phyloP scores from a whole-genome alignment of 306 rosid genomes.

The Dryas drummondii region DNA sequence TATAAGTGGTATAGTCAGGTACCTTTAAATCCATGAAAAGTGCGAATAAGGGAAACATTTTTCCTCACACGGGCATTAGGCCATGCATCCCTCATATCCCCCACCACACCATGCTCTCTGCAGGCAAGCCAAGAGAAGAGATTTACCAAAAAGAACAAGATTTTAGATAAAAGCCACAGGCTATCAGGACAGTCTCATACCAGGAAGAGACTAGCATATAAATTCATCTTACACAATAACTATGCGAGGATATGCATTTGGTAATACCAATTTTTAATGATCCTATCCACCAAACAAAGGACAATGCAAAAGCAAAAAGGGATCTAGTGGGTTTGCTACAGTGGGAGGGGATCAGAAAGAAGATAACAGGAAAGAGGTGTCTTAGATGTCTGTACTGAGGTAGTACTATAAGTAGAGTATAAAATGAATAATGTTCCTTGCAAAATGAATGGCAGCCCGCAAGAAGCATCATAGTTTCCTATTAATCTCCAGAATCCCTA shows the following conservation, averaged over 20 bases:
- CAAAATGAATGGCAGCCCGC: background rate
- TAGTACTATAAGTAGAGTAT: background rate
- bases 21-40: constrained; percentile 98
- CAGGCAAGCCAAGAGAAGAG: constrained; percentile 19
- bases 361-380: background rate
- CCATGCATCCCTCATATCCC: constrained; percentile 98
- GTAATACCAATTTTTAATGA: background rate
- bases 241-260: background rate
- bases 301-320: background rate
- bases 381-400: background rate
- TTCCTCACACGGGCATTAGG: constrained; percentile 90
- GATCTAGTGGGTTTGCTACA: background rate
- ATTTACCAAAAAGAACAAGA: constrained; percentile 4
- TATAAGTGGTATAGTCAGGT: constrained; percentile 12
- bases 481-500: background rate
- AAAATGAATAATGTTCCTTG: background rate
- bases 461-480: background rate
- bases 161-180: constrained; percentile 19
- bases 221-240: background rate
- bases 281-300: background rate
- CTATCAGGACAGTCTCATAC: constrained; percentile 3
- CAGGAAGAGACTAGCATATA: background rate
- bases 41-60: constrained; percentile 78
- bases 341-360: background rate
- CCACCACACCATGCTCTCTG: constrained; percentile 98